Percentiles rank a stretch among this genome's conserved stretches.
These are phyloP conservation scores for Colletotrichum sp. DNA, from an alignment of 2,329 filamentous ascomycete genomes.

Conservation along the genomic window DNA sequence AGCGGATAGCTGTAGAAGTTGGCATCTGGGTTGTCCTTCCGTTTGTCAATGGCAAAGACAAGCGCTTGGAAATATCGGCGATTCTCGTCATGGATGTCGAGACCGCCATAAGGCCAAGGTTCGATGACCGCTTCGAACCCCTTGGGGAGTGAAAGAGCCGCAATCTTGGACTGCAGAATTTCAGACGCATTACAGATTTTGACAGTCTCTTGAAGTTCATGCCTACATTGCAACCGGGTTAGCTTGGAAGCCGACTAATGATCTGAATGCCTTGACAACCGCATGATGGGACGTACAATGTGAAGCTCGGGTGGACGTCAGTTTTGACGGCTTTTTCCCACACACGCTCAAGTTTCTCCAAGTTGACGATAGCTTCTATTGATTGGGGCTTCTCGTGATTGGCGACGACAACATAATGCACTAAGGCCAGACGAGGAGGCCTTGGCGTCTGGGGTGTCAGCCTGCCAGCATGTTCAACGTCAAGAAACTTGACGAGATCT, in stretches of 20 bases:
- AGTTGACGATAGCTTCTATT: slow-evolving; percentile 38
- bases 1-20: slow-evolving; percentile 74
- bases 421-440: slow-evolving; percentile 3
- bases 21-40: slow-evolving; percentile 11
- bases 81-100: slow-evolving; percentile 10
- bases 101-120: slow-evolving; percentile 57
- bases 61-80: slow-evolving; percentile 27
- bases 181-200: neutral
- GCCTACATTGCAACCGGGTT: neutral
- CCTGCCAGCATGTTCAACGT: slow-evolving; percentile 31
- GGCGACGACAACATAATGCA: neutral
- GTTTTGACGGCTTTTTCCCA: neutral
- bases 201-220: neutral
- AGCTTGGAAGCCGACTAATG: too few species aligned
- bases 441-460: neutral
- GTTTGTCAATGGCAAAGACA: slow-evolving; percentile 34
- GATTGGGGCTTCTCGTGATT: slow-evolving; percentile 19
- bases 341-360: slow-evolving; percentile 10
- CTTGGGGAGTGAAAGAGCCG: neutral
- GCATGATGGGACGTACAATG: neutral
- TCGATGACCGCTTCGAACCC: slow-evolving; percentile 43
- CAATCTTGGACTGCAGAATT: neutral
- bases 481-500: slow-evolving; percentile 40
- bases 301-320: neutral
- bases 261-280: too few species aligned